Conservation (phyloP, 2,329 filamentous ascomycete genomes). For the Albophoma yamanashiensis region DNA sequence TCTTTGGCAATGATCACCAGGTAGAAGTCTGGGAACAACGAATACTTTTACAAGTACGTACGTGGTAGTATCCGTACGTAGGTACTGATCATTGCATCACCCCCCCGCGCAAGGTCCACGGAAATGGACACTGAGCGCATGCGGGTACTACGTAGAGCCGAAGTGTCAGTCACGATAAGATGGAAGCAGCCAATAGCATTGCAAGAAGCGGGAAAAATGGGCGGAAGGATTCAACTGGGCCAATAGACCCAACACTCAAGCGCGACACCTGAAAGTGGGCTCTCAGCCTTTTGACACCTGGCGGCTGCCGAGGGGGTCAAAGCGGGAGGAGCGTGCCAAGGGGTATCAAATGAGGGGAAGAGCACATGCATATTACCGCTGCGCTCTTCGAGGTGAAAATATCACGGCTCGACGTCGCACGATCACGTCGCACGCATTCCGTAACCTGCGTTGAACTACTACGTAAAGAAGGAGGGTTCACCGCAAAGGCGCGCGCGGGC, state of each 20-base stretch:
- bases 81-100: no score
- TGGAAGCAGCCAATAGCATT: not conserved
- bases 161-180: not conserved
- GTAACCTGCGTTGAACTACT: not conserved
- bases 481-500: not conserved
- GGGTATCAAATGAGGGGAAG: not conserved
- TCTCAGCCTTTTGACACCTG: not conserved
- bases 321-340: not conserved
- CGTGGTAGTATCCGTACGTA: no score
- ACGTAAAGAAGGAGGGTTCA: no score
- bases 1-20: not conserved
- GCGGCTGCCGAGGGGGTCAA: not conserved
- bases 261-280: not conserved
- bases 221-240: not conserved
- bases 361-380: not conserved
- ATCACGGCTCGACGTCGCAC: not conserved
- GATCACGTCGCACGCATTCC: not conserved
- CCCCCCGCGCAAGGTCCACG: no score
- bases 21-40: not conserved
- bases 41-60: no score
- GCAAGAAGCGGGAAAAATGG: not conserved
- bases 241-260: not conserved
- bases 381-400: not conserved
- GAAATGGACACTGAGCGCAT: not conserved
- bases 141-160: no score